These are phyloP conservation scores for Annulohypoxylon nitens DNA, from an alignment of 495 filamentous ascomycete species.

Conservation along the genomic window DNA sequence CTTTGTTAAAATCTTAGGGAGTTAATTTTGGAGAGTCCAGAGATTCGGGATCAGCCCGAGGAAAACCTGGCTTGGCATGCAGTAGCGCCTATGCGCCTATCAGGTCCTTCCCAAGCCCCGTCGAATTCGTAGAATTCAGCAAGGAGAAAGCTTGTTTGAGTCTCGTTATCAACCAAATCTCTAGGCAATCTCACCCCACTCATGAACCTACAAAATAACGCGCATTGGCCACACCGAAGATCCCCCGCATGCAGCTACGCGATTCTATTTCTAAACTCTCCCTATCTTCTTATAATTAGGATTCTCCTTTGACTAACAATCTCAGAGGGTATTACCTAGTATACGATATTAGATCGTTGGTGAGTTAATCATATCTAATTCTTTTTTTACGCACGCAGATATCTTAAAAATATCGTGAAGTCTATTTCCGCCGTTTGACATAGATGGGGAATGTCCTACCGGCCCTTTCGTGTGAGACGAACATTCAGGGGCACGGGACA, in stretches of 20 bases:
- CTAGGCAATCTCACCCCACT: slow-evolving; percentile 12
- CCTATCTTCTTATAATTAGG: not conserved
- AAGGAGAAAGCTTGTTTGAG: slow-evolving; percentile 25
- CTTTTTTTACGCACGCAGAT: not conserved
- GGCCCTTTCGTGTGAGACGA: slow-evolving; percentile 17
- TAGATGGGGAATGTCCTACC: slow-evolving; percentile 31
- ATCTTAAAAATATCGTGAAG: slow-evolving; percentile 14
- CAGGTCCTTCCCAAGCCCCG: not conserved
- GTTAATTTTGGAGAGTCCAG: not conserved
- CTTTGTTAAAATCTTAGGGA: not conserved
- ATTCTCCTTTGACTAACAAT: not conserved
- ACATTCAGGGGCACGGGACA: slow-evolving; percentile 12
- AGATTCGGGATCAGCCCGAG: slow-evolving; percentile 14
- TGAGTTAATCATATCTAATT: not conserved
- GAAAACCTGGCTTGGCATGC: not conserved
- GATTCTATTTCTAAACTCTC: not conserved
- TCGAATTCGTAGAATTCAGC: not conserved
- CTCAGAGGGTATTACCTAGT: not conserved
- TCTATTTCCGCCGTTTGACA: slow-evolving; percentile 26
- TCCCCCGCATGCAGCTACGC: slow-evolving; percentile 3
- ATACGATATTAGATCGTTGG: not conserved
- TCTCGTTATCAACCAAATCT: slow-evolving; percentile 1
- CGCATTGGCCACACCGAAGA: not conserved
- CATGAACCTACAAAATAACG: not conserved
- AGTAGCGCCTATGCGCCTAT: slow-evolving; percentile 11